A percentile compares a stretch with the other conserved stretches of the same genome.
phyloP scores from a whole-genome alignment of 495 filamentous ascomycete genomes.

The Xylaria curta region DNA sequence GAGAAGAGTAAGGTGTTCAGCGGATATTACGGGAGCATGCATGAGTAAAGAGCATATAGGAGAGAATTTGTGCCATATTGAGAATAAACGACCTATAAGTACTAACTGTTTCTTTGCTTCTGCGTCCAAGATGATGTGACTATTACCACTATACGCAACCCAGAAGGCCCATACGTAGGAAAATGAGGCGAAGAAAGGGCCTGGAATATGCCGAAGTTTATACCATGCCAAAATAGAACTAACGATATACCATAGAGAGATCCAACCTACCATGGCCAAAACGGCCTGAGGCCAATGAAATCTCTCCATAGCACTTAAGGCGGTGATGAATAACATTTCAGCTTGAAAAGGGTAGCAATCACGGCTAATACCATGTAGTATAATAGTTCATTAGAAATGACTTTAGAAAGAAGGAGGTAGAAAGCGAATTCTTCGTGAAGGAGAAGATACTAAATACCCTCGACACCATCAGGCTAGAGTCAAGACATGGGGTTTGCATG shows the following conservation, averaged over 20 bases:
- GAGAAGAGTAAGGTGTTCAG: not conserved
- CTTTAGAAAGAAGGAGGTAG: not conserved
- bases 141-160: not conserved
- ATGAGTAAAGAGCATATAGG: not conserved
- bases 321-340: not conserved
- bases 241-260: slow-evolving; percentile 9
- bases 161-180: slow-evolving; percentile 16
- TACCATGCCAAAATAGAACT: slow-evolving; percentile 9
- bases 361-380: not conserved
- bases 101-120: slow-evolving; percentile 7
- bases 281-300: not conserved
- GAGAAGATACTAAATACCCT: not conserved
- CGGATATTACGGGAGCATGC: not conserved
- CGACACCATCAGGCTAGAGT: not conserved
- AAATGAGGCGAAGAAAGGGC: slow-evolving; percentile 18
- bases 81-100: not conserved
- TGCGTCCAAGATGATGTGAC: not conserved
- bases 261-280: not conserved
- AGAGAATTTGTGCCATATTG: not conserved
- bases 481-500: not conserved
- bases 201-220: slow-evolving; percentile 19
- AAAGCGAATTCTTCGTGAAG: not conserved
- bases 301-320: not conserved
- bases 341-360: not conserved
- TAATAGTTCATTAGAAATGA: not conserved